These are phyloP conservation scores for Neoboletus subvelutipes DNA, from an alignment of 768 basidiomycete genomes.

Conservation along the genomic window DNA sequence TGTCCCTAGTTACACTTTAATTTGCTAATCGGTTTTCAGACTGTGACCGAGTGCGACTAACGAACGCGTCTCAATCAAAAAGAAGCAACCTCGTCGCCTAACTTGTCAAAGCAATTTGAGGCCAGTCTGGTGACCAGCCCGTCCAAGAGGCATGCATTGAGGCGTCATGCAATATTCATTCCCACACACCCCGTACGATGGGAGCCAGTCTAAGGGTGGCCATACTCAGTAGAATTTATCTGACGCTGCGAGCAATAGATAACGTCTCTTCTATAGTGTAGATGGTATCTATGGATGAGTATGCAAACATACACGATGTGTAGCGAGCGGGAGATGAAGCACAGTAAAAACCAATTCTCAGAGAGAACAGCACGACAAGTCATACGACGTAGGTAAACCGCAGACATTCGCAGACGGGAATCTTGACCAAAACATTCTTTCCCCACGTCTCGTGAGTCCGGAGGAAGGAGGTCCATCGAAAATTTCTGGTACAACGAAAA, in stretches of 20 bases:
- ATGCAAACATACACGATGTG: neutral
- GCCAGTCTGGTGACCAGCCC: too few relatives aligned
- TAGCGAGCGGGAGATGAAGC: slow-evolving; percentile 3
- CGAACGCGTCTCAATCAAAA: too few relatives aligned
- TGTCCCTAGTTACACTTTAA: too few relatives aligned
- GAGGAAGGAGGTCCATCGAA: neutral
- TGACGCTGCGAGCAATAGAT: neutral
- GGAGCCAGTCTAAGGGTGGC: too few relatives aligned
- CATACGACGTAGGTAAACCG: neutral
- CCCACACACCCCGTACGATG: too few relatives aligned
- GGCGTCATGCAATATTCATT: too few relatives aligned
- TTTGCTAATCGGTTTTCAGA: too few relatives aligned
- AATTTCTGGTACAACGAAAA: neutral
- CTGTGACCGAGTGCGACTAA: too few relatives aligned
- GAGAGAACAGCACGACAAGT: neutral
- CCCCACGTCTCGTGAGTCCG: neutral
- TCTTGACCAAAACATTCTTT: neutral
- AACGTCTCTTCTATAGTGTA: neutral
- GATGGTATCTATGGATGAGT: slow-evolving; percentile 12
- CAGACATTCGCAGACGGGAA: neutral
- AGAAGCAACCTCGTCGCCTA: too few relatives aligned
- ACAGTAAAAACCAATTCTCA: neutral
- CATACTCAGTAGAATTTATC: neutral
- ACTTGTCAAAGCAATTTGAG: too few relatives aligned
- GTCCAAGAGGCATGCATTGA: too few relatives aligned